phyloP scores from a whole-genome alignment of 2,329 filamentous ascomycete species.

The Calonectria hongkongensis region DNA sequence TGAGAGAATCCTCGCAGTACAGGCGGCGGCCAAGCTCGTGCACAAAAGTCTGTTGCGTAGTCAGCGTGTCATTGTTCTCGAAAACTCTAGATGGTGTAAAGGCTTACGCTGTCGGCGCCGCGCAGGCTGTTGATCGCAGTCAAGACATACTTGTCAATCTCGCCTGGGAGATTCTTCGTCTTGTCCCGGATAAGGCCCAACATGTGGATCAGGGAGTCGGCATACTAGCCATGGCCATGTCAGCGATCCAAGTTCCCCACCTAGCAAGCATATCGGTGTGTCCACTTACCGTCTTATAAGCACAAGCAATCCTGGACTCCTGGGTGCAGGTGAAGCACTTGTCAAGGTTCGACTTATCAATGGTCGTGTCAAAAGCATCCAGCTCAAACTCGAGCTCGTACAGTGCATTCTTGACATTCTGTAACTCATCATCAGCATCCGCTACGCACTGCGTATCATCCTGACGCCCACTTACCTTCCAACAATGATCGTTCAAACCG shows the following conservation, averaged over 20 bases:
- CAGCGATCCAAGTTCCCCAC: not conserved
- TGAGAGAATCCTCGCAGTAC: conserved; percentile 50
- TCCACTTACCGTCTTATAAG: conserved; percentile 51
- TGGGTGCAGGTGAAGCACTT: conserved; percentile 51
- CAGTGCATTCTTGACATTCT: conserved; percentile 50
- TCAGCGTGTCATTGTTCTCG: conserved; percentile 2
- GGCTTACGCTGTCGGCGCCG: conserved; percentile 53
- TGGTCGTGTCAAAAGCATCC: conserved; percentile 53
- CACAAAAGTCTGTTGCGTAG: conserved; percentile 46
- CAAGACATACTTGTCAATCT: conserved; percentile 54
- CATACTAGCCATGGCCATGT: conserved; percentile 49
- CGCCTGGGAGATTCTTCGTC: conserved; percentile 52
- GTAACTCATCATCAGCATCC: conserved; percentile 36
- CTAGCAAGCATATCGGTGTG: not conserved
- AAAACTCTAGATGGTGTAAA: not conserved
- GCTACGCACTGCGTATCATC: not conserved
- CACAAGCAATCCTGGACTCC: conserved; percentile 53
- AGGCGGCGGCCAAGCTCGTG: conserved; percentile 56
- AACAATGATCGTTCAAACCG: conserved; percentile 50
- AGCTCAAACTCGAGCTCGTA: conserved; percentile 55
- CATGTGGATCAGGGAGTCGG: conserved; percentile 54
- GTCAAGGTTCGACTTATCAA: conserved; percentile 53
- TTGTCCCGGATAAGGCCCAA: conserved; percentile 52
- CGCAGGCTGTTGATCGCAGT: conserved; percentile 57
- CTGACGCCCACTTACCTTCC: conserved; percentile 43